These are phyloP conservation scores for Grigorovia jiainica DNA, from an alignment of 805 yeast genomes.

Conservation along the genomic window DNA sequence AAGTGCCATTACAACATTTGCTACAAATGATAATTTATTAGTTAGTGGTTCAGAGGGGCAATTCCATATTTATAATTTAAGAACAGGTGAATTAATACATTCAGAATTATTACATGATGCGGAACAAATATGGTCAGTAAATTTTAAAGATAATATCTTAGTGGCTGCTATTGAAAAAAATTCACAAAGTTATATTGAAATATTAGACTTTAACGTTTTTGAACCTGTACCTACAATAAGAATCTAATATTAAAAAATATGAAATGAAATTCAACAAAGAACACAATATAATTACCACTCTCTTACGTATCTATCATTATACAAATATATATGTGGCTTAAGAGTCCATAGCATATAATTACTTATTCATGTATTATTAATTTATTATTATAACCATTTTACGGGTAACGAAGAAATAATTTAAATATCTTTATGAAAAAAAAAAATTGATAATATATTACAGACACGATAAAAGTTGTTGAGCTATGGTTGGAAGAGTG, in stretches of 20 bases:
- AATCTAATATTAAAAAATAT: background rate
- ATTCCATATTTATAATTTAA: conserved; percentile 79
- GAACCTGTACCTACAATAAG: conserved; percentile 5
- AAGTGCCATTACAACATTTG: conserved; percentile 87
- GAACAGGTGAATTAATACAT: conserved; percentile 64
- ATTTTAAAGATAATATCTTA: conserved; percentile 73
- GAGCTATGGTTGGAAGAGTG: conserved; percentile 25
- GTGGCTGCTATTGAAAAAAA: conserved; percentile 84
- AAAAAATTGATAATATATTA: too few species aligned
- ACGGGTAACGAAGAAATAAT: too few species aligned
- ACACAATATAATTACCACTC: background rate
- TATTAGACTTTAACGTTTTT: conserved; percentile 59
- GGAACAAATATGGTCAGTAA: conserved; percentile 92
- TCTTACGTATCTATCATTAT: background rate
- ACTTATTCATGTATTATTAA: too few species aligned
- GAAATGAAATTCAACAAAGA: background rate
- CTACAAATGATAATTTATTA: conserved; percentile 72
- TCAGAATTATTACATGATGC: conserved; percentile 63
- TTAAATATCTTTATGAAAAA: too few species aligned
- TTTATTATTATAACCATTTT: too few species aligned
- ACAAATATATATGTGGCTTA: too few species aligned
- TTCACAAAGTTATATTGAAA: conserved; percentile 67
- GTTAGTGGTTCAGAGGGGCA: conserved; percentile 86
- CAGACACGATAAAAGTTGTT: background rate
- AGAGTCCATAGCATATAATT: too few species aligned